Base-by-base conservation (phyloP, 331 rosid species). In the Telfairia occidentalis region DNA sequence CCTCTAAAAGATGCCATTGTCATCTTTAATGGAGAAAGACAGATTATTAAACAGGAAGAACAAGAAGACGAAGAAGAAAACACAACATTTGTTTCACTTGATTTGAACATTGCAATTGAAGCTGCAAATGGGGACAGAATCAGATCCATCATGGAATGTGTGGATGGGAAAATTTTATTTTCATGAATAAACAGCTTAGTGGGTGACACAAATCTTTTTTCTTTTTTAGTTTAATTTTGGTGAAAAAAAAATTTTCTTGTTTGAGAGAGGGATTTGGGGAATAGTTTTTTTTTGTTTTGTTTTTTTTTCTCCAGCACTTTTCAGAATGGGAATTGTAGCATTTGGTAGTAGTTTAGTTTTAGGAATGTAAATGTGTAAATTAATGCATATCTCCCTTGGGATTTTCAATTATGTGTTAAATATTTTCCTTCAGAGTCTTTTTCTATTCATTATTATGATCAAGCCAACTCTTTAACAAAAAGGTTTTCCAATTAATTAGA, bases 1-100 rank as follows among this genome's bases (percentile, higher is more conserved):
- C 89, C 89, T 37, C 84, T 92, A 10, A 90, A 80, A 70, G 95
- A 92, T 63, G 92, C 96, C 69, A 90, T 92, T 73, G 83, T 92
- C 73, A 78, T 92, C 82, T 81, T 92, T 85, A 83, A 85, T 28
- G 71, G 87, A 74, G 89, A 92, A 81, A 83, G 82, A 13, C 70
- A 40, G 49, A 78, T 38, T 40, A 80, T 50, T 30, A 65, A 21
- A 52, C 23, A 24, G 12, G 80, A 57, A 16, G 77, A 26, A 23
- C 46, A 77, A n/a, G 40, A 59, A 34, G 23, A 53, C 71, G 81
- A 74, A 48, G 77, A 81, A 7, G 61, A 73, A 4, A 18, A 61
- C 53, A 18, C 55, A 29, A 76, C 0, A 35, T 66, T 67, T 23
- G 61, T 70, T 30, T 52, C 2, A 49, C 76, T 79, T 86, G 73